Percentiles rank a stretch among this genome's conserved stretches.
Conservation (phyloP, 306 rosid genomes). For the Ammopiptanthus mongolicus region DNA sequence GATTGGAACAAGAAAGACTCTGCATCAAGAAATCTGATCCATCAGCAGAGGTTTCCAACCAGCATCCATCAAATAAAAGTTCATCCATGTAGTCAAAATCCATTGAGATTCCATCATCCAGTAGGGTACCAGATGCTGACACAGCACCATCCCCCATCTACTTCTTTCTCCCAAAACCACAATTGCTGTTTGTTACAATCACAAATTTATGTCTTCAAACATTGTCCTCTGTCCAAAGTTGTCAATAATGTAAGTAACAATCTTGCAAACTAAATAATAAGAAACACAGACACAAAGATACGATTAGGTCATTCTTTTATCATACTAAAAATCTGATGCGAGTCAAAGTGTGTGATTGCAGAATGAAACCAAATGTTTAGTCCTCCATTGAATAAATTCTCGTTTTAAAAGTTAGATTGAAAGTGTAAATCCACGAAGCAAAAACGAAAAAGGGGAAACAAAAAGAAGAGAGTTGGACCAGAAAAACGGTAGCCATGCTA, state of each 20-base stretch:
- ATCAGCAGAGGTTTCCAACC: slow-evolving; percentile 70
- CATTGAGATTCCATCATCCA: slow-evolving; percentile 57
- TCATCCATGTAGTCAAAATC: slow-evolving; percentile 85
- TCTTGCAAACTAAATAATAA: neutral
- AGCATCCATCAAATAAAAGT: slow-evolving; percentile 68
- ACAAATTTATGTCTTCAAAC: slow-evolving; percentile 14
- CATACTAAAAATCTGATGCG: neutral
- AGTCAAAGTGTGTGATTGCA: slow-evolving; percentile 21
- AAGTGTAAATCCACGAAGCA: neutral
- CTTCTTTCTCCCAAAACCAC: slow-evolving; percentile 14
- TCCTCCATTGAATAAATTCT: slow-evolving; percentile 6
- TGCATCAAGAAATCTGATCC: slow-evolving; percentile 57
- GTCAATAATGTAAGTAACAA: slow-evolving; percentile 24
- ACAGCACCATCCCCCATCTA: slow-evolving; percentile 57
- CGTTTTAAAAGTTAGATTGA: neutral
- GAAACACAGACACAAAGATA: slow-evolving; percentile 2
- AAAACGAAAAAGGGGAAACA: slow-evolving; percentile 8
- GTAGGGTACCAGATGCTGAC: slow-evolving; percentile 52
- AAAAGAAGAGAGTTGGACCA: slow-evolving; percentile 14
- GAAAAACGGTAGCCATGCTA: neutral
- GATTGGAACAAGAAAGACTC: slow-evolving; percentile 44
- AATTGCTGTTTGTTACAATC: neutral
- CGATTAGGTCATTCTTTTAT: slow-evolving; percentile 14
- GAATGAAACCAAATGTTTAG: neutral
- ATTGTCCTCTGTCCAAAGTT: slow-evolving; percentile 20